Evolutionary conservation across 371 early-diverging fungal genomes (phyloP).

Genomic region (Lichtheimia hyalospora): DNA sequence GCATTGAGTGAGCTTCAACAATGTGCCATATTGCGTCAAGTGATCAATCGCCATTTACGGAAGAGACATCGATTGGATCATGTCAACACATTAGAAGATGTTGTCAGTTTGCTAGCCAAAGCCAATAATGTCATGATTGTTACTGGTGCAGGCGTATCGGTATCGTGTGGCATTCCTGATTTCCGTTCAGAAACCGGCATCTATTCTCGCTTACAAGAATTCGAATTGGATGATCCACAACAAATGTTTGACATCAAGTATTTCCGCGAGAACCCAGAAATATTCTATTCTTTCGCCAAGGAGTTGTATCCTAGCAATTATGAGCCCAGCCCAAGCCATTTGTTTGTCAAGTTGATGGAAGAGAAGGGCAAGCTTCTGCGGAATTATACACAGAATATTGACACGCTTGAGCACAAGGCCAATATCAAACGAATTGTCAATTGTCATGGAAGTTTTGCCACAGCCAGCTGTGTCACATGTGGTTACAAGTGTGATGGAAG

Average conservation of each 20-base stretch:
- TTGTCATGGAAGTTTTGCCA: constrained; percentile 93
- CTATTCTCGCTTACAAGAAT: constrained; percentile 80
- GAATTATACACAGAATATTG: constrained; percentile 99
- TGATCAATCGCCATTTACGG: constrained; percentile 55
- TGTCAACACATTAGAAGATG: constrained; percentile 76
- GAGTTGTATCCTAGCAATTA: constrained; percentile 90
- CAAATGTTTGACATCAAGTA: constrained; percentile 93
- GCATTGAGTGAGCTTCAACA: constrained; percentile 42
- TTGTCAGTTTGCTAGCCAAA: constrained; percentile 60
- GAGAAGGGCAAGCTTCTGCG: constrained; percentile 80
- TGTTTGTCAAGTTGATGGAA: constrained; percentile 88
- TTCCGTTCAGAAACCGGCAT: constrained; percentile 97
- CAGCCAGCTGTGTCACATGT: constrained; percentile 89
- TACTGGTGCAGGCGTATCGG: constrained; percentile 93
- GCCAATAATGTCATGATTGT: constrained; percentile 85
- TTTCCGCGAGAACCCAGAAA: constrained; percentile 81
- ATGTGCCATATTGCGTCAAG: constrained; percentile 50
- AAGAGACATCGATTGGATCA: constrained; percentile 55
- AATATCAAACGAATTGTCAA: constrained; percentile 85
- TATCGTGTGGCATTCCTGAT: constrained; percentile 97
- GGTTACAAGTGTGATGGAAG: constrained; percentile 74
- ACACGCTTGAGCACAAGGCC: constrained; percentile 92
- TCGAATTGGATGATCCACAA: constrained; percentile 78
- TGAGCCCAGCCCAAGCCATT: constrained; percentile 90
- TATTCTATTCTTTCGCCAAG: constrained; percentile 93